phyloP scores from a whole-genome alignment of 2,329 filamentous ascomycete genomes.

The Alternaria novae-zelandiae region DNA sequence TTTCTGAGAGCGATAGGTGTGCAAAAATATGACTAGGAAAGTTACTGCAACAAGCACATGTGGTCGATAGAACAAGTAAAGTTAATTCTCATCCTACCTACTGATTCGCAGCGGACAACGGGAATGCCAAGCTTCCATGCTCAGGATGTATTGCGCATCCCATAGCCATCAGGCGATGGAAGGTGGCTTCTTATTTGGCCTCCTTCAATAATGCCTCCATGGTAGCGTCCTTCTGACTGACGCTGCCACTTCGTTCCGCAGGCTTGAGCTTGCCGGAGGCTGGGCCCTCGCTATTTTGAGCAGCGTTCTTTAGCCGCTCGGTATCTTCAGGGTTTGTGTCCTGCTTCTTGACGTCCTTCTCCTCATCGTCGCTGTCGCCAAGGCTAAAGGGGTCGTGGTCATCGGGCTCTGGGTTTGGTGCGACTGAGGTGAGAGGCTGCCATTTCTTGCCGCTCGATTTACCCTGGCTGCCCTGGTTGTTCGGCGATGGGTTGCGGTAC shows the following conservation, averaged over 20 bases:
- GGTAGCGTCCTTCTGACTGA: constrained; percentile 54
- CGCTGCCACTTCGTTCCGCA: constrained; percentile 50
- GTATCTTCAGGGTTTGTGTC: constrained; percentile 62
- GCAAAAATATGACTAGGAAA: background rate
- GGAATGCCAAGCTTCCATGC: background rate
- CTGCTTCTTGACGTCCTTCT: constrained; percentile 70
- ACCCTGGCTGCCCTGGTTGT: constrained; percentile 33
- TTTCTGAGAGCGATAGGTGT: background rate
- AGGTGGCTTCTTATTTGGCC: constrained; percentile 32
- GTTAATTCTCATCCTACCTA: background rate
- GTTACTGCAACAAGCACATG: background rate
- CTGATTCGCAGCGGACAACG: background rate
- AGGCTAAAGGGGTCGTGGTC: constrained; percentile 96
- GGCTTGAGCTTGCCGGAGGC: constrained; percentile 41
- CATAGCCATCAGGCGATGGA: background rate
- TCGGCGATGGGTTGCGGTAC: constrained; percentile 62
- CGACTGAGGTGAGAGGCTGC: constrained; percentile 88
- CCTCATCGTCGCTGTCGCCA: constrained; percentile 91
- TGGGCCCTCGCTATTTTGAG: constrained; percentile 46
- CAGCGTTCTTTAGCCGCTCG: constrained; percentile 58
- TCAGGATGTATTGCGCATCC: background rate
- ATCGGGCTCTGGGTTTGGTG: constrained; percentile 79
- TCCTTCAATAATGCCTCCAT: constrained; percentile 55
- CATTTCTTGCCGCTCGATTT: constrained; percentile 85
- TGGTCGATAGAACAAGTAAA: background rate